Percentiles rank a stretch among this genome's conserved stretches.
Conservation (phyloP, 2,329 filamentous ascomycete species). For the Diaporthe aspalathi region DNA sequence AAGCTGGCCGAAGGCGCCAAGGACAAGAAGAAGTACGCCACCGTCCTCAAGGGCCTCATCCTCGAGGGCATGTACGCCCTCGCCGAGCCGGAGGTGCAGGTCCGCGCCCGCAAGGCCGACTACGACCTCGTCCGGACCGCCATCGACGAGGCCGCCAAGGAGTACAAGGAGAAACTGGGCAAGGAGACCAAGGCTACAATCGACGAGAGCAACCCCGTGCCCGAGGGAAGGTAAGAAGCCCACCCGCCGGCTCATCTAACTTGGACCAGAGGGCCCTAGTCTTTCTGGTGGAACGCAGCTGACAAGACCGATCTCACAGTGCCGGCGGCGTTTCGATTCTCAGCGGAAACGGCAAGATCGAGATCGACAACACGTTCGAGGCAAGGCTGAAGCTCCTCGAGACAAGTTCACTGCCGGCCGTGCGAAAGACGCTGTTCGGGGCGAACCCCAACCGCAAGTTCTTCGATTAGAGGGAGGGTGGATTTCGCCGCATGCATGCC, state of each 20-base stretch:
- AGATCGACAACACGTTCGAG: conserved; percentile 98
- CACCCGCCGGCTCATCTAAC: conserved; percentile 47
- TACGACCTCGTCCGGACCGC: conserved; percentile 81
- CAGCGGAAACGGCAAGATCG: conserved; percentile 90
- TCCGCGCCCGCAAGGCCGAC: conserved; percentile 85
- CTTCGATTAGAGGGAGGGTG: conserved; percentile 75
- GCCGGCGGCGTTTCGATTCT: conserved; percentile 85
- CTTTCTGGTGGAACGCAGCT: conserved; percentile 3
- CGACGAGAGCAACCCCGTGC: conserved; percentile 82
- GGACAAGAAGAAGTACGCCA: conserved; percentile 80
- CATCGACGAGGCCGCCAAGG: conserved; percentile 78
- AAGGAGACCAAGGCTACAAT: conserved; percentile 77
- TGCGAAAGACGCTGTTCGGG: conserved; percentile 89
- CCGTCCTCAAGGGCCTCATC: conserved; percentile 80
- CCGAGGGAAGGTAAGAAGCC: conserved; percentile 80
- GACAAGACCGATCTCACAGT: conserved; percentile 58
- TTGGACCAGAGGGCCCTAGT: not conserved
- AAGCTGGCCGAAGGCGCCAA: conserved; percentile 74
- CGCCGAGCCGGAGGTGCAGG: conserved; percentile 79
- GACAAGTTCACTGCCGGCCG: conserved; percentile 83
- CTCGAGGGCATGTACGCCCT: conserved; percentile 92
- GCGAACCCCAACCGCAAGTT: conserved; percentile 97
- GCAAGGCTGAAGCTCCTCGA: conserved; percentile 88
- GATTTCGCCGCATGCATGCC: conserved; percentile 13
- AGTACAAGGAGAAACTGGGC: conserved; percentile 84